Conservation (phyloP, 495 filamentous ascomycete genomes). For the Hypoxylon rickii region DNA sequence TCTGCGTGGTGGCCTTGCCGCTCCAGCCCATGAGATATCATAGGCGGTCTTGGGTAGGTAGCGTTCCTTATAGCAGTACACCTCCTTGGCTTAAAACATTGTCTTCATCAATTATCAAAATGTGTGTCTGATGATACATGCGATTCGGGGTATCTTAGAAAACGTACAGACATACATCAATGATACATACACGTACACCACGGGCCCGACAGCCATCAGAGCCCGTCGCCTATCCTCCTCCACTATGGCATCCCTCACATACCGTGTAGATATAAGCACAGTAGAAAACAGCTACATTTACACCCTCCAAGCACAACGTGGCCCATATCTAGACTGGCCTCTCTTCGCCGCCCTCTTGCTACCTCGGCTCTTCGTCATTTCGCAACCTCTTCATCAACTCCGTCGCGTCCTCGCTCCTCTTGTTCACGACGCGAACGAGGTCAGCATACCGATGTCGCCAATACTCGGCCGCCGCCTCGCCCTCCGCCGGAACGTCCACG, state of each 20-base stretch:
- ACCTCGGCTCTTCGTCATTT: neutral
- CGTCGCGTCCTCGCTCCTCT: conserved; percentile 37
- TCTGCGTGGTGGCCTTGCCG: too few species aligned
- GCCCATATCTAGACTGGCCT: too few species aligned
- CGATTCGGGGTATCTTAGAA: conserved; percentile 17
- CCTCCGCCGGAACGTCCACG: conserved; percentile 31
- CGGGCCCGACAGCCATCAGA: too few species aligned
- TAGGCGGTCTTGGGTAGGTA: too few species aligned
- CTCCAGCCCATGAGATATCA: too few species aligned
- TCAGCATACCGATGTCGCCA: conserved; percentile 48
- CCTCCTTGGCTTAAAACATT: neutral
- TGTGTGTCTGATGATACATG: conserved; percentile 8
- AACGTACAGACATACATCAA: conserved; percentile 9
- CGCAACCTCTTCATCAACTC: neutral
- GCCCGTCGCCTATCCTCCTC: too few species aligned
- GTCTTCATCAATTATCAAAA: neutral
- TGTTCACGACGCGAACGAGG: conserved; percentile 35
- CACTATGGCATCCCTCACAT: neutral
- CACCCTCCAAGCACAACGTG: too few species aligned
- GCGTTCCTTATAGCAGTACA: neutral
- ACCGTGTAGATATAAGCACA: neutral
- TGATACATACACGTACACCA: too few species aligned
- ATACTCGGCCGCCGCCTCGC: conserved; percentile 40
- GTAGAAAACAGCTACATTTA: too few species aligned
- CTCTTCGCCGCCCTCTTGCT: too few species aligned